Base-by-base conservation (phyloP, 2,329 filamentous ascomycete species). In the Colletotrichum echinochloae region DNA sequence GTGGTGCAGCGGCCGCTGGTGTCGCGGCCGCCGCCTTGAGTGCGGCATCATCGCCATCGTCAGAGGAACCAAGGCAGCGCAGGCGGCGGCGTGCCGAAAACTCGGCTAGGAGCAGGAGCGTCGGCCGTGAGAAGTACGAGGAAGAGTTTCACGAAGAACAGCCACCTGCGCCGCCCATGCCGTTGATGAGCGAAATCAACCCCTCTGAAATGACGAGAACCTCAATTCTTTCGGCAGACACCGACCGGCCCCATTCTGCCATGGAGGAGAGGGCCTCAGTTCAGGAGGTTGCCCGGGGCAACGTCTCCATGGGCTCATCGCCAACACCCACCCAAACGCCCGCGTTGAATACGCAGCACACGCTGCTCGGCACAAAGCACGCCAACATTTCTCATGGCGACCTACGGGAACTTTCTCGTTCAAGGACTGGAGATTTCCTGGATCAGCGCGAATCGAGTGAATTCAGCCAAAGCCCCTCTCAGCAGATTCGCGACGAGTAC, bases 141-240 rank as follows among this genome's bases (percentile, higher is more conserved):
- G 86, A 88, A 16, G 86, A 86, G 14, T 84, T 86, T 48, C 87
- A 87, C 7, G 84, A 87, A 2, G 83, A 88, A 70, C 86, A 89
- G 61, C 88, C 93, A 18, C 84, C 84, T 12, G 80, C 82, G 6
- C 92, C 94, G 8, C 93, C 93, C 7, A 94, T 98, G 91, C 95
- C 95, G 3, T 86, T 97, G 72, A 91, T 92, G 80, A 97, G 95
- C 80, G 93, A 94, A 66, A 89, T 97, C 67, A 92, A 93, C 74
- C 89, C 92, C 51, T 97, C 95, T 0, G 95, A 98, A 61, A 81
- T 98, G 65, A 98, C 95, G 0, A 88, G 95, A 75, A 92, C 92
- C 20, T 98, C 95, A 0, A 93, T 98, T 64, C 82, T 96, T 23
- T 96, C 95, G 6, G 92, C 93, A 37, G 90, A 92, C 35, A 93